Conservation (phyloP, 73 alveolate species). For the Paramecium caudatum region DNA sequence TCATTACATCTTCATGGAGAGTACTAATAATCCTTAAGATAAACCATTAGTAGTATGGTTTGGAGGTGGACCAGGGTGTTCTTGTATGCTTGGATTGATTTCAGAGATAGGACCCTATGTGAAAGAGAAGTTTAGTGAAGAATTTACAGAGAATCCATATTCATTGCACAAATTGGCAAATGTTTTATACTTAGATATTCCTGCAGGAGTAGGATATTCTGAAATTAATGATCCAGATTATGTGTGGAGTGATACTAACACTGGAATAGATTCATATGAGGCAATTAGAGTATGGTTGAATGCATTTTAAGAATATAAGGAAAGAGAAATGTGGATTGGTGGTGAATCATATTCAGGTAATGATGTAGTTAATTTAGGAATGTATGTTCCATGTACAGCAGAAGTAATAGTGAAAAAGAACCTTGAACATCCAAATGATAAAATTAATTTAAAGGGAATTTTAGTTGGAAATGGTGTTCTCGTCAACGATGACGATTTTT, state of each 20-base stretch:
- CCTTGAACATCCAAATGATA: not conserved
- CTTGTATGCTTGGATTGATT: conserved; percentile 87
- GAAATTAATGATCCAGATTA: conserved; percentile 64
- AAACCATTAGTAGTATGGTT: conserved; percentile 88
- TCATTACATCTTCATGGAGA: conserved; percentile 79
- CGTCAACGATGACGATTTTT: conserved; percentile 32
- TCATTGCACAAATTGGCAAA: conserved; percentile 92
- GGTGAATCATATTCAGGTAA: conserved; percentile 92
- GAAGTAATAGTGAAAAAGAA: conserved; percentile 60
- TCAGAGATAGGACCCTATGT: conserved; percentile 91
- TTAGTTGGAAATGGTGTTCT: conserved; percentile 92
- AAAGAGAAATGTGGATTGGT: conserved; percentile 79
- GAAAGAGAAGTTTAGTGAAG: conserved; percentile 77
- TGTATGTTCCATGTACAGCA: conserved; percentile 88
- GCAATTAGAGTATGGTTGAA: conserved; percentile 81
- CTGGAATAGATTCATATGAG: conserved; percentile 82
- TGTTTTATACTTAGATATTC: conserved; percentile 92
- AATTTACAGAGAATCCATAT: conserved; percentile 81
- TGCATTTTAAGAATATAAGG: conserved; percentile 77
- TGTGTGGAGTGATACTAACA: conserved; percentile 81
- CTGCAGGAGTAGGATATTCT: conserved; percentile 97
- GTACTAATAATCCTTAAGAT: conserved; percentile 80
- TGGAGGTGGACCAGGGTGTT: conserved; percentile 96
- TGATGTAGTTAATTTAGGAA: conserved; percentile 82
- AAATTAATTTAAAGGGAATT: conserved; percentile 90